Conservation (phyloP, 768 basidiomycete species). For the Boletus edulis region DNA sequence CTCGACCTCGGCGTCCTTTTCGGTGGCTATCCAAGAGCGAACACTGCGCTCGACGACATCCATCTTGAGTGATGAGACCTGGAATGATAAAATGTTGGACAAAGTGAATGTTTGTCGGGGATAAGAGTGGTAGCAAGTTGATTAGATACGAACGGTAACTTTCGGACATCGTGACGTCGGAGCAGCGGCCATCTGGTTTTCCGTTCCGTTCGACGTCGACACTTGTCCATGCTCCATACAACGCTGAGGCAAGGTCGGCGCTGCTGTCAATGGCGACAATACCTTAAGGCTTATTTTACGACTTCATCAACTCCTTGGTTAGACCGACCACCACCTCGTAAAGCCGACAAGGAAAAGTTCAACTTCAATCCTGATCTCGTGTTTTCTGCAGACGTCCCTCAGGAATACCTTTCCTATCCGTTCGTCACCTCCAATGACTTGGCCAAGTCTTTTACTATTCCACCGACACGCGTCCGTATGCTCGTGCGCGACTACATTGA, state of each 20-base stretch:
- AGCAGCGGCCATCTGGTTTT: constrained; percentile 4
- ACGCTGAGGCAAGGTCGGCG: constrained; percentile 15
- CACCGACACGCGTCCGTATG: constrained; percentile 87
- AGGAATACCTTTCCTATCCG: constrained; percentile 47
- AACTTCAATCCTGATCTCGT: constrained; percentile 71
- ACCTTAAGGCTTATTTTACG: constrained; percentile 23
- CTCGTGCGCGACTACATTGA: constrained; percentile 95
- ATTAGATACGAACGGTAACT: constrained; percentile 8
- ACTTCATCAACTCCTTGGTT: constrained; percentile 18
- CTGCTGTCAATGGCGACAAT: constrained; percentile 22
- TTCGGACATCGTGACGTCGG: constrained; percentile 1
- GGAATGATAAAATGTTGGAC: neutral
- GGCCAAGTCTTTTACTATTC: constrained; percentile 45
- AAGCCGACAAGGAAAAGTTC: constrained; percentile 52
- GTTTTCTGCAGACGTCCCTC: constrained; percentile 45
- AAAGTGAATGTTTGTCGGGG: neutral
- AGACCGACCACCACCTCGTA: constrained; percentile 11
- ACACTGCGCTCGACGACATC: constrained; percentile 51
- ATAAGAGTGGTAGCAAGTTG: neutral
- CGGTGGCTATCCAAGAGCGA: constrained; percentile 70
- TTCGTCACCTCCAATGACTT: constrained; percentile 73
- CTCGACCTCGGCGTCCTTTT: constrained; percentile 56
- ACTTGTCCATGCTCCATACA: constrained; percentile 21
- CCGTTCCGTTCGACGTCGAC: constrained; percentile 1
- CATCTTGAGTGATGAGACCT: constrained; percentile 26